phyloP scores from a whole-genome alignment of 2,329 filamentous ascomycete genomes.

The Exophiala sideris region DNA sequence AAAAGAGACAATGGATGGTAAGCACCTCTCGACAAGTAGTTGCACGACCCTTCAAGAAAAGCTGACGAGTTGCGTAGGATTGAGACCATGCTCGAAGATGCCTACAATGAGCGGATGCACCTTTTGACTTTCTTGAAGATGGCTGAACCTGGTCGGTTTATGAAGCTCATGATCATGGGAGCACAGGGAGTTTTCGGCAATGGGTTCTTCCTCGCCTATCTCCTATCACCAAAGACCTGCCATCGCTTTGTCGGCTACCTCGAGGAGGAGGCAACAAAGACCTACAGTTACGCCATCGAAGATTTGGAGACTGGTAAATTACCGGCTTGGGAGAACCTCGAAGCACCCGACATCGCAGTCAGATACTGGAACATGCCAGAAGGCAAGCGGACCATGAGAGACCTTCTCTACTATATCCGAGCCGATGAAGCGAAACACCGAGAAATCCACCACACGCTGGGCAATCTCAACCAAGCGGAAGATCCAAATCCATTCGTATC shows the following conservation, averaged over 20 bases:
- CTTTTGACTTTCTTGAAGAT: conserved; percentile 90
- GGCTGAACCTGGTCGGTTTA: conserved; percentile 79
- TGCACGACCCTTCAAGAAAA: not conserved
- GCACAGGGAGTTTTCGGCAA: conserved; percentile 98
- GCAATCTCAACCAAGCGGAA: conserved; percentile 76
- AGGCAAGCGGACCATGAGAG: conserved; percentile 74
- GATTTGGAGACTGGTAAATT: conserved; percentile 83
- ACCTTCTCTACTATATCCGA: conserved; percentile 82
- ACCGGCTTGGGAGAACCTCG: conserved; percentile 74
- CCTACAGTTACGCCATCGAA: conserved; percentile 83
- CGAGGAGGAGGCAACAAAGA: conserved; percentile 94
- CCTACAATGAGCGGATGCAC: conserved; percentile 92
- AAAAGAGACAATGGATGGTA: conserved; percentile 89
- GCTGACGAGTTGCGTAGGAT: conserved; percentile 57
- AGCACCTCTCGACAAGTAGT: not conserved
- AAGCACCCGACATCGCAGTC: conserved; percentile 83
- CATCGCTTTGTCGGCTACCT: conserved; percentile 97
- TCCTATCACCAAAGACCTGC: conserved; percentile 79
- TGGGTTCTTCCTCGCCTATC: conserved; percentile 81
- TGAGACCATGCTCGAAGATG: conserved; percentile 83
- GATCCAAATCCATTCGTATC: conserved; percentile 93
- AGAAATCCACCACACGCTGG: conserved; percentile 92
- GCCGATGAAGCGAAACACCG: conserved; percentile 87
- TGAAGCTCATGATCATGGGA: conserved; percentile 85
- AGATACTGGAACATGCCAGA: conserved; percentile 95